Percentiles rank a stretch among this genome's conserved stretches.
phyloP scores from a whole-genome alignment of 1,284 basidiomycete genomes.

The Ceratobasidium sp. region DNA sequence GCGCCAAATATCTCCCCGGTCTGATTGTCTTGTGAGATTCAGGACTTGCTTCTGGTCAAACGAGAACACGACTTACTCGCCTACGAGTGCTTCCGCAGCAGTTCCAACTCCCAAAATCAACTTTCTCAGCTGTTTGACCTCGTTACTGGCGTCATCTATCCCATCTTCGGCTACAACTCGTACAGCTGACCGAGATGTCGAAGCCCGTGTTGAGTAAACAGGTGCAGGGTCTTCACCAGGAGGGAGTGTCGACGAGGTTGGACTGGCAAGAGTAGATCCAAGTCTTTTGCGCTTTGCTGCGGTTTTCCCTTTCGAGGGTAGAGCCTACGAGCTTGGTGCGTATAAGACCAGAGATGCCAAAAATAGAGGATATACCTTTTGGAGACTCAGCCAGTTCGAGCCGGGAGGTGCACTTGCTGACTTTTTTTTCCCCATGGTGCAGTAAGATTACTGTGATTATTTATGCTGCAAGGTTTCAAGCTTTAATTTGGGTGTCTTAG shows the following conservation, averaged over 20 bases:
- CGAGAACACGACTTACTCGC: conserved; percentile 6
- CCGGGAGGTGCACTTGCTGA: conserved; percentile 11
- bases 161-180: background rate
- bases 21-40: conserved; percentile 52
- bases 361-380: background rate
- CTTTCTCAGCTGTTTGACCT: background rate
- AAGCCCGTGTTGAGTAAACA: background rate
- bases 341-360: background rate
- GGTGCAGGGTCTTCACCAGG: background rate
- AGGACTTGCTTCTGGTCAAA: background rate
- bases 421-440: conserved; percentile 13
- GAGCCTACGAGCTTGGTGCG: background rate
- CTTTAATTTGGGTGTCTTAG: no score
- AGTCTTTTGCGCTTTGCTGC: background rate
- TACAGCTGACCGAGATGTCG: background rate
- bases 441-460: no score
- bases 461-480: no score
- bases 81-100: background rate
- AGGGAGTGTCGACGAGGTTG: background rate
- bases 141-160: background rate
- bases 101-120: conserved; percentile 5
- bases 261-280: background rate
- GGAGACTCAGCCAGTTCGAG: conserved; percentile 37
- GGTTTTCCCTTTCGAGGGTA: background rate
- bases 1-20: conserved; percentile 78